Conservation (phyloP, 305 asterid species). For the Caryopteris hybrid region DNA sequence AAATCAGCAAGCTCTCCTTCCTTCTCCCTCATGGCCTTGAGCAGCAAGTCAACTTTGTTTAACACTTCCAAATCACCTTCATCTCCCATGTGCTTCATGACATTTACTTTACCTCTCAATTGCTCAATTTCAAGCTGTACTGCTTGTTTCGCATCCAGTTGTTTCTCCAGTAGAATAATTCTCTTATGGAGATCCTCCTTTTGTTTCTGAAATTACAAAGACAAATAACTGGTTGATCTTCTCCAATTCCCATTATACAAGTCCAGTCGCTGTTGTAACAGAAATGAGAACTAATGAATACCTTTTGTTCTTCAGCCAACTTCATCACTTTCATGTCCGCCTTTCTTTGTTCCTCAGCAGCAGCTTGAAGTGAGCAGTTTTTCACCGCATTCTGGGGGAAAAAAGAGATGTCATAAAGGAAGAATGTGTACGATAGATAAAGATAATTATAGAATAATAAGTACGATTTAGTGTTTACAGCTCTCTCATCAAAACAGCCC, state of each 20-base stretch:
- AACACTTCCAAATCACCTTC: slow-evolving; percentile 74
- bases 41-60: slow-evolving; percentile 50
- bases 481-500: neutral
- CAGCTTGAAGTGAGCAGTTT: slow-evolving; percentile 72
- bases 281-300: slow-evolving; percentile 21
- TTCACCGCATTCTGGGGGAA: slow-evolving; percentile 78
- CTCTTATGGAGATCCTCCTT: slow-evolving; percentile 72
- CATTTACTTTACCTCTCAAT: slow-evolving; percentile 67
- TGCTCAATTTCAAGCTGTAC: slow-evolving; percentile 79
- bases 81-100: slow-evolving; percentile 70
- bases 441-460: neutral
- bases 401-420: neutral
- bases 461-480: neutral
- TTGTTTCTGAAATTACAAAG: slow-evolving; percentile 57
- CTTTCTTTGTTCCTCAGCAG: slow-evolving; percentile 75
- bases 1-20: slow-evolving; percentile 66
- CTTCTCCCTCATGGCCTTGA: slow-evolving; percentile 65
- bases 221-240: slow-evolving; percentile 9
- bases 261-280: slow-evolving; percentile 7
- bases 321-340: slow-evolving; percentile 68
- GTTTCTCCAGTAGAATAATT: slow-evolving; percentile 75
- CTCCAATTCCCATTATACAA: slow-evolving; percentile 14
- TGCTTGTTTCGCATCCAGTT: slow-evolving; percentile 81
- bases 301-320: slow-evolving; percentile 91
- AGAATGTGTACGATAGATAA: slow-evolving; percentile 13